Conservation (phyloP, 306 rosid genomes). For the Castanea sativa region DNA sequence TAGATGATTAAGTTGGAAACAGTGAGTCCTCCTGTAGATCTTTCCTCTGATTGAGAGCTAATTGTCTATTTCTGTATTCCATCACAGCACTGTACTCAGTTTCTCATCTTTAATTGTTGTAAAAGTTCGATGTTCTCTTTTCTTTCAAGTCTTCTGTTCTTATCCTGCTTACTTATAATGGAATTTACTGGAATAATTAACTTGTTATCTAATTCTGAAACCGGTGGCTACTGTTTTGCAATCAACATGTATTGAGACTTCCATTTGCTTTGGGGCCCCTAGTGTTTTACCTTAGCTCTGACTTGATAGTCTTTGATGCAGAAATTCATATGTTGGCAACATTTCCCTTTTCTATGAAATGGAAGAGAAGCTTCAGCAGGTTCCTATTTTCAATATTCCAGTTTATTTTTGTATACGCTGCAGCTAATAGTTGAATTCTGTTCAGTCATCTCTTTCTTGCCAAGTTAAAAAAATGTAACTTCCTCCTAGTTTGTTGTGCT, state of each 20-base stretch:
- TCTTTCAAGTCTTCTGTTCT: not conserved
- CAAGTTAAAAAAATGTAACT: not conserved
- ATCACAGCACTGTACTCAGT: not conserved
- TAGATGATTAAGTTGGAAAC: not conserved
- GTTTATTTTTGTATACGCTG: slow-evolving; percentile 21
- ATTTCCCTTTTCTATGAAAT: slow-evolving; percentile 74
- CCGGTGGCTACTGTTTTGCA: not conserved
- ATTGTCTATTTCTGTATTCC: not conserved
- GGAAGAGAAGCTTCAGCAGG: slow-evolving; percentile 87
- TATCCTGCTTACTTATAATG: not conserved
- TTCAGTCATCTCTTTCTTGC: not conserved
- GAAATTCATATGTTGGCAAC: slow-evolving; percentile 91
- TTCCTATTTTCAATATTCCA: slow-evolving; percentile 29
- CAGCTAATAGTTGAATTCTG: slow-evolving; percentile 18
- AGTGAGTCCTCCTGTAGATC: not conserved
- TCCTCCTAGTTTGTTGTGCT: not conserved
- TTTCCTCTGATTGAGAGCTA: not conserved
- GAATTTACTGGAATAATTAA: not conserved
- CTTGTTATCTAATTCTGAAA: not conserved
- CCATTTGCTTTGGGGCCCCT: not conserved
- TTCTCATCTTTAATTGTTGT: not conserved
- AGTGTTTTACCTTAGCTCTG: slow-evolving; percentile 9
- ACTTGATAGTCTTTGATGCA: slow-evolving; percentile 52
- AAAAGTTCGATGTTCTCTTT: not conserved
- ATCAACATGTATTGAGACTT: not conserved